These are phyloP conservation scores for Blastobotrys mokoenaii DNA, from an alignment of 805 yeast species.

Conservation along the genomic window DNA sequence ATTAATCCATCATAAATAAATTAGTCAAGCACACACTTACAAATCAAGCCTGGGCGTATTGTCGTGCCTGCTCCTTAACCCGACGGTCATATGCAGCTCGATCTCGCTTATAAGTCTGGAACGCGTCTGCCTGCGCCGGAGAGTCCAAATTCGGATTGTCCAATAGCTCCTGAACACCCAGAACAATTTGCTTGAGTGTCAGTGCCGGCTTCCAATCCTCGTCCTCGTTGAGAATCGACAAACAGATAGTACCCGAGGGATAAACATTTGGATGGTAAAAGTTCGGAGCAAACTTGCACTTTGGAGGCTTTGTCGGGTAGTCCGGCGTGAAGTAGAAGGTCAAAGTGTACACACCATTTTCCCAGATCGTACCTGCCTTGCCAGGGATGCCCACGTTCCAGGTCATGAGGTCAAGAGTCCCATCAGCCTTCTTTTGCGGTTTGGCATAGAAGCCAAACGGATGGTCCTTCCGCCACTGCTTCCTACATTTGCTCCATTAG, in stretches of 20 bases:
- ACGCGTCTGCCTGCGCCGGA: slow-evolving; percentile 97
- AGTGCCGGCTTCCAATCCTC: slow-evolving; percentile 99
- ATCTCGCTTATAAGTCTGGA: slow-evolving; percentile 52
- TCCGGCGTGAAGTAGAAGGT: slow-evolving; percentile 75
- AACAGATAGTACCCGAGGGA: slow-evolving; percentile 94
- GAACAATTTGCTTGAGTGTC: slow-evolving; percentile 75
- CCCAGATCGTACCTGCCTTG: slow-evolving; percentile 78
- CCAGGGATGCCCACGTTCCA: slow-evolving; percentile 99
- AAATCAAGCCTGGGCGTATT: slow-evolving; percentile 37
- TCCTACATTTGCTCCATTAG: slow-evolving; percentile 37
- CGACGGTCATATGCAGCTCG: slow-evolving; percentile 60
- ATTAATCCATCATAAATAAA: too few species aligned
- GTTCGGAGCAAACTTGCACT: slow-evolving; percentile 77
- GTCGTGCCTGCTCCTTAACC: slow-evolving; percentile 73
- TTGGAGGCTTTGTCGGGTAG: slow-evolving; percentile 95
- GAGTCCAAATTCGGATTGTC: slow-evolving; percentile 89
- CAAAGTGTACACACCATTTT: slow-evolving; percentile 79
- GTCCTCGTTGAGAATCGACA: slow-evolving; percentile 85
- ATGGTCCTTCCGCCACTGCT: slow-evolving; percentile 97
- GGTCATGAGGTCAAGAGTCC: slow-evolving; percentile 69
- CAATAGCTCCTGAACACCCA: slow-evolving; percentile 88
- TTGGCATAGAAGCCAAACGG: slow-evolving; percentile 96
- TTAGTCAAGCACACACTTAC: too few species aligned
- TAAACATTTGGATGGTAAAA: slow-evolving; percentile 97
- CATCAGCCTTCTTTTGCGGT: slow-evolving; percentile 73